Evolutionary conservation across 441 rosid genomes (phyloP).

Genomic region (Hura crepitans): DNA sequence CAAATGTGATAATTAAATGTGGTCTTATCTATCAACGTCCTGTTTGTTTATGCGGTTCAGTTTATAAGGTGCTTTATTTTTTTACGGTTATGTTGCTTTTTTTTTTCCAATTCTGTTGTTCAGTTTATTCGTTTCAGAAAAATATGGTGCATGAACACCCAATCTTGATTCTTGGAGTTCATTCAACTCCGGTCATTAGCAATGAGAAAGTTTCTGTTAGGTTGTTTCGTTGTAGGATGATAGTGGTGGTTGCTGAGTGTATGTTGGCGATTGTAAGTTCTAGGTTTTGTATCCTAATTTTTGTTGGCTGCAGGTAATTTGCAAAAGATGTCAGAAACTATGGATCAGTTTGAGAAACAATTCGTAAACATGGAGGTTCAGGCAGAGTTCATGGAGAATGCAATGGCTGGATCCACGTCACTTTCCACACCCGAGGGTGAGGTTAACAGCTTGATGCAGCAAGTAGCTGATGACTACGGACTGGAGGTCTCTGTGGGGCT

Average conservation of each 20-base stretch:
- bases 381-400: constrained; percentile 90
- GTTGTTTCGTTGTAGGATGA: neutral
- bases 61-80: too few relatives aligned
- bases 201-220: neutral
- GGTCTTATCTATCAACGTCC: neutral
- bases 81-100: neutral
- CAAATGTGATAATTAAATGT: neutral
- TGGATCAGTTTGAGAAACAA: constrained; percentile 91
- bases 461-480: constrained; percentile 87
- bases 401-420: constrained; percentile 94
- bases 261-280: too few relatives aligned
- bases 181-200: neutral
- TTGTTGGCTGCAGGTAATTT: constrained; percentile 51
- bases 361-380: constrained; percentile 97
- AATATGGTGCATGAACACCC: neutral
- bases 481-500: constrained; percentile 88
- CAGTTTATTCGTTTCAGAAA: neutral
- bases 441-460: constrained; percentile 92
- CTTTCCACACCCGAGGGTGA: constrained; percentile 91
- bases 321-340: constrained; percentile 92
- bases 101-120: neutral
- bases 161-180: neutral
- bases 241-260: neutral
- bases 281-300: too few relatives aligned
- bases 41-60: too few relatives aligned